phyloP scores from a whole-genome alignment of 306 rosid species.

The Prunus campanulata region DNA sequence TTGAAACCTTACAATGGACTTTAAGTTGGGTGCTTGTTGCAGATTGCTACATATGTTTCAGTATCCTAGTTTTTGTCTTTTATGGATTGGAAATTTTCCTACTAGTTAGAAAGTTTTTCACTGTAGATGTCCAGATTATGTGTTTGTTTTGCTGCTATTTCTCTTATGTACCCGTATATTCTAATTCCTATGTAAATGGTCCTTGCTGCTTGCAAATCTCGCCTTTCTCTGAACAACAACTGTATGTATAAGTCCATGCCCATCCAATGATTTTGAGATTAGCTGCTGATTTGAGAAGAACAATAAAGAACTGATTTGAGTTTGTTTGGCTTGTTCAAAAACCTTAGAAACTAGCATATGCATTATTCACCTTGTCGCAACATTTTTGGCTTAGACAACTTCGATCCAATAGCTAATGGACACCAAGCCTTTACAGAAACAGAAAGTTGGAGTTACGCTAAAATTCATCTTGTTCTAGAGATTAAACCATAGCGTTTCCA shows the following conservation, averaged over 20 bases:
- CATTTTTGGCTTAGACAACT: too few relatives aligned
- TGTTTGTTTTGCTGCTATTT: constrained; percentile 35
- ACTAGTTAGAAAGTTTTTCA: constrained; percentile 33
- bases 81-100: constrained; percentile 36
- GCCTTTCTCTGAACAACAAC: background rate
- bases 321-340: background rate
- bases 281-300: background rate
- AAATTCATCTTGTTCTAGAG: too few relatives aligned
- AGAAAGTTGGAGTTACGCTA: too few relatives aligned
- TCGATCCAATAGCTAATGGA: too few relatives aligned
- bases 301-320: background rate
- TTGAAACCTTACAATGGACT: constrained; percentile 30
- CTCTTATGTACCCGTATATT: constrained; percentile 35
- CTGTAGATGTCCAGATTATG: constrained; percentile 42
- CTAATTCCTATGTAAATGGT: constrained; percentile 47
- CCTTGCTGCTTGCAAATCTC: constrained; percentile 34
- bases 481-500: background rate
- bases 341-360: background rate
- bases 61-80: constrained; percentile 40
- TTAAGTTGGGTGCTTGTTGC: constrained; percentile 30
- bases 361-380: too few relatives aligned
- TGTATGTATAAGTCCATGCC: background rate
- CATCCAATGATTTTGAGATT: background rate
- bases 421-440: too few relatives aligned
- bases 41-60: constrained; percentile 37